These are phyloP conservation scores for Acacia confusa DNA, from an alignment of 306 rosid genomes.

Conservation along the genomic window DNA sequence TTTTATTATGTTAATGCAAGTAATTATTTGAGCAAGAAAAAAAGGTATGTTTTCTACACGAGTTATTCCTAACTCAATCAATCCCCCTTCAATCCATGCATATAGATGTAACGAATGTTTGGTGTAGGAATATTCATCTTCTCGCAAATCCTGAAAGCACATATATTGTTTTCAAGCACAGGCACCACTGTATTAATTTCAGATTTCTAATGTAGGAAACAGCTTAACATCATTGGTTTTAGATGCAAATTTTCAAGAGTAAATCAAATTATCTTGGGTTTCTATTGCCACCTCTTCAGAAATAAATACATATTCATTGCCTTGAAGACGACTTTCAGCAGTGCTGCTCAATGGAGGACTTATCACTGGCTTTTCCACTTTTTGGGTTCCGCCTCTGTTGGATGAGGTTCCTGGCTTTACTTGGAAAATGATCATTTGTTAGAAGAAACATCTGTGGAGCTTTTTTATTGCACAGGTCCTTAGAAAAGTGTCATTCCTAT, in stretches of 20 bases:
- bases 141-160: no score
- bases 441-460: slow-evolving; percentile 28
- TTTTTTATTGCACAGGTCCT: slow-evolving; percentile 15
- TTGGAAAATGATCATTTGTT: slow-evolving; percentile 31
- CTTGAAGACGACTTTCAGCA: slow-evolving; percentile 37
- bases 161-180: no score
- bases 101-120: no score
- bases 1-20: no score
- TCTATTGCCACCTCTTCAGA: slow-evolving; percentile 46
- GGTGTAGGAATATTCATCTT: no score
- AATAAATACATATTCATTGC: slow-evolving; percentile 23
- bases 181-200: no score
- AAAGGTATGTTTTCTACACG: no score
- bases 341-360: slow-evolving; percentile 24
- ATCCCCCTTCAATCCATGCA: no score
- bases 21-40: no score
- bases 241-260: slow-evolving; percentile 15
- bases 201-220: no score
- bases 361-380: slow-evolving; percentile 34
- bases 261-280: slow-evolving; percentile 6
- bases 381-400: slow-evolving; percentile 32
- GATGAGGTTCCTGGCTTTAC: slow-evolving; percentile 50
- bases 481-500: neutral
- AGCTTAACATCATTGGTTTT: slow-evolving; percentile 22
- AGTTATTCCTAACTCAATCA: no score